These are phyloP conservation scores for Scheffersomyces ergatensis DNA, from an alignment of 805 yeast species.

Conservation along the genomic window DNA sequence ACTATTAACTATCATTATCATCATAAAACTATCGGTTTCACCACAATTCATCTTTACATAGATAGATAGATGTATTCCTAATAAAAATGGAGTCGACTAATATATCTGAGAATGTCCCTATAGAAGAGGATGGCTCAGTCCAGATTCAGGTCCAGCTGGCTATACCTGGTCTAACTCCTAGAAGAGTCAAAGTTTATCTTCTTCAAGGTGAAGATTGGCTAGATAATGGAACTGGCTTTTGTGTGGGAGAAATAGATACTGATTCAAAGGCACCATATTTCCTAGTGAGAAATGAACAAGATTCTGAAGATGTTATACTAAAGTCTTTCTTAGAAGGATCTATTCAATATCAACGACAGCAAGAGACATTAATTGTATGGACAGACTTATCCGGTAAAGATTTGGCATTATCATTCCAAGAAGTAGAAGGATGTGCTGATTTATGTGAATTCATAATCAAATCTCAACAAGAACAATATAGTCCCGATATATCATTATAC, in stretches of 20 bases:
- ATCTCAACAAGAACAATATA: slow-evolving; percentile 56
- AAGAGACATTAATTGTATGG: slow-evolving; percentile 94
- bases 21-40: too few species aligned
- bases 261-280: slow-evolving; percentile 50
- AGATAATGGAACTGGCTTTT: slow-evolving; percentile 90
- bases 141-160: neutral
- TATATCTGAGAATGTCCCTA: neutral
- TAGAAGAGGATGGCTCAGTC: neutral
- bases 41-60: neutral
- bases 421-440: slow-evolving; percentile 81
- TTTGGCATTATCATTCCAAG: slow-evolving; percentile 89
- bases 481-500: slow-evolving; percentile 62
- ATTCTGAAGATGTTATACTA: slow-evolving; percentile 56
- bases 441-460: slow-evolving; percentile 77
- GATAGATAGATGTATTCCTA: too few species aligned
- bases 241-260: slow-evolving; percentile 62
- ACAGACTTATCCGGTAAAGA: slow-evolving; percentile 72
- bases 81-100: neutral
- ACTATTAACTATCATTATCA: neutral
- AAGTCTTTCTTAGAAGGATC: slow-evolving; percentile 68
- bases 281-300: slow-evolving; percentile 69
- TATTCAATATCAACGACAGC: slow-evolving; percentile 88
- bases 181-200: slow-evolving; percentile 89
- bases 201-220: slow-evolving; percentile 82
- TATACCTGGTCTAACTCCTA: slow-evolving; percentile 34